Conservation (phyloP, 2,329 filamentous ascomycete genomes). For the Xylariales sp. region DNA sequence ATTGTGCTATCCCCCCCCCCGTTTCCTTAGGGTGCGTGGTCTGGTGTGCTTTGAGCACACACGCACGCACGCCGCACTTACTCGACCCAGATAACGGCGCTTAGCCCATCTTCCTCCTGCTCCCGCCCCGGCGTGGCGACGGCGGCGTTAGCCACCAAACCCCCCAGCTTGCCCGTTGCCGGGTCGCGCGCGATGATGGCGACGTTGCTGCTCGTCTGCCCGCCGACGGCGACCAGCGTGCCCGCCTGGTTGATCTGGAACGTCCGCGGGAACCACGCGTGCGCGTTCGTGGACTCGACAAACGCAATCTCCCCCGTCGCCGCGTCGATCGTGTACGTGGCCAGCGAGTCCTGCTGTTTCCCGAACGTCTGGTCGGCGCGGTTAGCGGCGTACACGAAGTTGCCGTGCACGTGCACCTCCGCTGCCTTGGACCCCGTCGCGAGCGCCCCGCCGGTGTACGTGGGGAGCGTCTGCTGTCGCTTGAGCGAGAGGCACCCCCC, state of each 20-base stretch:
- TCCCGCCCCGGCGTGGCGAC: constrained; percentile 55
- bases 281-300: constrained; percentile 65
- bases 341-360: constrained; percentile 65
- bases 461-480: constrained; percentile 59
- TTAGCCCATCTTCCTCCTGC: constrained; percentile 61
- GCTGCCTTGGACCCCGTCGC: constrained; percentile 63
- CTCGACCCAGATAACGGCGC: constrained; percentile 61
- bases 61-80: constrained; percentile 40
- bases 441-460: constrained; percentile 58
- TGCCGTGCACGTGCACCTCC: constrained; percentile 64
- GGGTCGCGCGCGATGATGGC: constrained; percentile 67
- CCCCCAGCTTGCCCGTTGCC: constrained; percentile 65
- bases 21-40: too few species aligned
- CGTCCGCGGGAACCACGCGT: constrained; percentile 70
- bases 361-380: constrained; percentile 69
- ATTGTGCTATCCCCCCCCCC: too few species aligned
- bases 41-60: not conserved
- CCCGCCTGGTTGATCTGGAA: constrained; percentile 71
- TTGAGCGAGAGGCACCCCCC: constrained; percentile 59
- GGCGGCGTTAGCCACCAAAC: constrained; percentile 55
- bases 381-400: constrained; percentile 71
- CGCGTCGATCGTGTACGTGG: constrained; percentile 61
- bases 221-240: constrained; percentile 69
- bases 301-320: constrained; percentile 62
- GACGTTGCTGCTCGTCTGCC: constrained; percentile 70